phyloP scores from a whole-genome alignment of 305 asterid genomes.

The Lippia alba region DNA sequence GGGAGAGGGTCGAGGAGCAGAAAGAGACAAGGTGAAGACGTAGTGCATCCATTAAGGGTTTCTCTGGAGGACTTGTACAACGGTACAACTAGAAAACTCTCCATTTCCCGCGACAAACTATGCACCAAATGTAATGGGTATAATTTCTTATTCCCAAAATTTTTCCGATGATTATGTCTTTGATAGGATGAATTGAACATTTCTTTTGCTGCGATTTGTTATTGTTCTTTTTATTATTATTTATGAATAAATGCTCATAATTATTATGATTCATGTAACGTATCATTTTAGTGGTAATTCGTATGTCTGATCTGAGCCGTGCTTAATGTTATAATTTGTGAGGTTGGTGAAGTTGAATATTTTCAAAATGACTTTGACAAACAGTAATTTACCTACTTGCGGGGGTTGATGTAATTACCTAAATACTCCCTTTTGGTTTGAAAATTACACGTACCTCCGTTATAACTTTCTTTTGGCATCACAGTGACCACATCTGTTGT shows the following conservation, averaged over 20 bases:
- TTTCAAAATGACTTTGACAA: too few relatives aligned
- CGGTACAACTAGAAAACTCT: constrained; percentile 43
- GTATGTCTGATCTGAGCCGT: too few relatives aligned
- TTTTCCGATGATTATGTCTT: background rate
- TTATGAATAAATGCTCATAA: background rate
- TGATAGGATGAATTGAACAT: background rate
- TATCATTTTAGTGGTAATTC: background rate
- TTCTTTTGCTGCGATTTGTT: constrained; percentile 5
- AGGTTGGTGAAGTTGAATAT: too few relatives aligned
- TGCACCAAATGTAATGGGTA: constrained; percentile 53
- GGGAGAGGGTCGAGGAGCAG: constrained; percentile 45
- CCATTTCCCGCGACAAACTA: constrained; percentile 38
- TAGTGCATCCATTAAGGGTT: constrained; percentile 44
- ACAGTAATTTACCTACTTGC: too few relatives aligned
- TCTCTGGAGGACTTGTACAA: constrained; percentile 50
- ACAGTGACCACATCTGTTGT: too few relatives aligned
- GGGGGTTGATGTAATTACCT: too few relatives aligned
- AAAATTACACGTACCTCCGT: too few relatives aligned
- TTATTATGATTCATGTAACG: background rate
- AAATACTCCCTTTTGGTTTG: too few relatives aligned
- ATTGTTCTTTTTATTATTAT: background rate
- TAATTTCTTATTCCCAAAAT: constrained; percentile 23
- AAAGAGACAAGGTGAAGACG: constrained; percentile 43
- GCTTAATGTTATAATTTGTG: too few relatives aligned
- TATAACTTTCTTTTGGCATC: too few relatives aligned